Conservation (phyloP, 345 rosid genomes). For the Camelina laxa region DNA sequence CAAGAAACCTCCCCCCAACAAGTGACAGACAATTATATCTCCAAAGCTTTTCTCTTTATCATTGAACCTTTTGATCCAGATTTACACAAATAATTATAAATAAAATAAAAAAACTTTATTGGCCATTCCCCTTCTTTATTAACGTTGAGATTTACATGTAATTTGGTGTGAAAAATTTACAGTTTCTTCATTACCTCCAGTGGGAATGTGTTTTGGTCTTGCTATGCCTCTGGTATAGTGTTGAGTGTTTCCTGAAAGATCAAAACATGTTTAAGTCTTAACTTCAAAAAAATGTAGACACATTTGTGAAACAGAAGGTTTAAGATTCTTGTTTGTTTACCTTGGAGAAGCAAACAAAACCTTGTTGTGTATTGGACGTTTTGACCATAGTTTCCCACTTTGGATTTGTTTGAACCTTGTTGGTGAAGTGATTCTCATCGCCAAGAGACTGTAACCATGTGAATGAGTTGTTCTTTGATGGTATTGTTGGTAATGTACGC, state of each 20-base stretch:
- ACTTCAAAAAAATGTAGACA: constrained; percentile 18
- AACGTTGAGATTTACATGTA: constrained; percentile 34
- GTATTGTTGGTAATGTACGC: constrained; percentile 65
- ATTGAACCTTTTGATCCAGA: constrained; percentile 25
- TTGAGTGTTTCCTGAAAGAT: constrained; percentile 45
- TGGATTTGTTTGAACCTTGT: constrained; percentile 45
- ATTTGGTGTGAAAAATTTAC: constrained; percentile 27
- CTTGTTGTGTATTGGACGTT: constrained; percentile 57
- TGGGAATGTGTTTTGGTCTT: constrained; percentile 18
- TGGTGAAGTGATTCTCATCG: constrained; percentile 29
- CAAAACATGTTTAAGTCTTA: constrained; percentile 22
- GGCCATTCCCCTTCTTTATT: constrained; percentile 22
- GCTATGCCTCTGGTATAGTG: constrained; percentile 47
- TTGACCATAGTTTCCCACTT: constrained; percentile 88
- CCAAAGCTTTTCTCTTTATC: constrained; percentile 30
- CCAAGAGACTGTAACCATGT: constrained; percentile 45
- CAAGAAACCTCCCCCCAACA: background rate
- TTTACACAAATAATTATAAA: constrained; percentile 32
- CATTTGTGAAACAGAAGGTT: background rate
- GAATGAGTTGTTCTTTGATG: constrained; percentile 53
- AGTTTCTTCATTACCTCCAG: constrained; percentile 21
- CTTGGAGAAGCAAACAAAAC: constrained; percentile 66
- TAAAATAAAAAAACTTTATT: background rate
- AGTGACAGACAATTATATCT: constrained; percentile 24
- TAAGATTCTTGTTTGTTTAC: constrained; percentile 44